Evolutionary conservation across 2,329 filamentous ascomycete species (phyloP).

Genomic region (Sporothrix pallida): DNA sequence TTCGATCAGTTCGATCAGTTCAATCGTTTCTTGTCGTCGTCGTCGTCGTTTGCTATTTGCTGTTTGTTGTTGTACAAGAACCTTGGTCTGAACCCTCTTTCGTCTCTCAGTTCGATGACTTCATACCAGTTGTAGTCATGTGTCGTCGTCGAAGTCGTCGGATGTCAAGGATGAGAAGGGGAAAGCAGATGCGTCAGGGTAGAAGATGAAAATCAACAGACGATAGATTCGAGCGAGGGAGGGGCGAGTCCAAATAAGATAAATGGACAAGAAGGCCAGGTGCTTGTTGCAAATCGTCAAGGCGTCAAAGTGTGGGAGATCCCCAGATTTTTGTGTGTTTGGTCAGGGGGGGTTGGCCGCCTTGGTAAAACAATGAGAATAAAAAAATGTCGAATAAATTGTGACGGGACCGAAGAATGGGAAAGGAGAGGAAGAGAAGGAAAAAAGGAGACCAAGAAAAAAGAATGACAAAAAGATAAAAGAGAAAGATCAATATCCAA

Average conservation of each 20-base stretch:
- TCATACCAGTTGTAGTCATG: background rate
- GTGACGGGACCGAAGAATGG: background rate
- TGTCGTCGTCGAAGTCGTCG: background rate
- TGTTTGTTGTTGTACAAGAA: constrained; percentile 20
- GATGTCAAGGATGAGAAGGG: background rate
- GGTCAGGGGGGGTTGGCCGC: background rate
- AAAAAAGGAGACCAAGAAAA: background rate
- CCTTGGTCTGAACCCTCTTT: background rate
- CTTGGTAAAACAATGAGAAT: background rate
- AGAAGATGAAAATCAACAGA: background rate
- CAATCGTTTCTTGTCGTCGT: background rate
- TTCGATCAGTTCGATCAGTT: constrained; percentile 10
- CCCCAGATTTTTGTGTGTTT: constrained; percentile 41
- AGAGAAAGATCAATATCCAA: background rate
- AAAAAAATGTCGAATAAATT: background rate
- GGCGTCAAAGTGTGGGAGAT: constrained; percentile 34
- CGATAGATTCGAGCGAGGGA: background rate
- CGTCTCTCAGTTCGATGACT: constrained; percentile 9
- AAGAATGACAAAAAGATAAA: constrained; percentile 11
- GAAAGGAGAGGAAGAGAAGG: background rate
- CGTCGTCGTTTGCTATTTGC: background rate
- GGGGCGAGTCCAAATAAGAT: constrained; percentile 23
- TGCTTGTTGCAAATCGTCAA: constrained; percentile 19
- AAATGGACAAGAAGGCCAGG: background rate
- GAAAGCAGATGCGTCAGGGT: background rate